Evolutionary conservation across 129 eudicot genomes (phyloP), one percentile per base, ranked within the genome.

Genomic region (Deinandra increscens): DNA sequence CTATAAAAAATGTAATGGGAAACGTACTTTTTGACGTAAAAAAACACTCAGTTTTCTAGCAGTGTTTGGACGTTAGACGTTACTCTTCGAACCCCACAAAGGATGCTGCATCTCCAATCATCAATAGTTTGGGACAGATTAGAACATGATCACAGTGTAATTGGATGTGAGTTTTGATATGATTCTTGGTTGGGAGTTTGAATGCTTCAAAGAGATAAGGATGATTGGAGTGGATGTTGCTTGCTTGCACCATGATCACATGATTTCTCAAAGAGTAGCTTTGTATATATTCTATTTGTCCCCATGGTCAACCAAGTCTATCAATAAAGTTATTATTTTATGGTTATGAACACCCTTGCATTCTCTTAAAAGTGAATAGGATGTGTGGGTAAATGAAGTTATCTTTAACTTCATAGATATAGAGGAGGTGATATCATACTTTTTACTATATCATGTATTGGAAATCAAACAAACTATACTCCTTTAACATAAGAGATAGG

Each of bases 141-240:
- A 66, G 79, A 46, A 55, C 31, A 8, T 19, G 60, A 66, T 56
- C 66, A 8, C 3, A 1, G 2, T 69, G 49, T 69, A 61, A 72
- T 56, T 77, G 71, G 76, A 77, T 53, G 39, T 61, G 66, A 69
- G 64, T 70, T 26, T 60, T 49, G 80, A 72, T 60, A 45, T 17
- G 69, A 10, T 22, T 31, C 39, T 13, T 55, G 61, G 61, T 55
- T 55, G 37, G 8, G 61, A 55, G 61, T 4, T 23, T 55, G 17
- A 22, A 55, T 55, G 61, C 61, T 26, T 22, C 12, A 58, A 5
- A 31, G 19, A 22, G 76, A 46, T 18, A 59, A 56, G 67, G 31
- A 14, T 59, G 63, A 71, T 59, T 58, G 68, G 67, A 18, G 66
- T 51, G 41, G 37, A 51, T 55, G 76, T 59, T 59, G n/a, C 15